Conservation (phyloP, 257 asterid species). For the Solanum appendiculatum region DNA sequence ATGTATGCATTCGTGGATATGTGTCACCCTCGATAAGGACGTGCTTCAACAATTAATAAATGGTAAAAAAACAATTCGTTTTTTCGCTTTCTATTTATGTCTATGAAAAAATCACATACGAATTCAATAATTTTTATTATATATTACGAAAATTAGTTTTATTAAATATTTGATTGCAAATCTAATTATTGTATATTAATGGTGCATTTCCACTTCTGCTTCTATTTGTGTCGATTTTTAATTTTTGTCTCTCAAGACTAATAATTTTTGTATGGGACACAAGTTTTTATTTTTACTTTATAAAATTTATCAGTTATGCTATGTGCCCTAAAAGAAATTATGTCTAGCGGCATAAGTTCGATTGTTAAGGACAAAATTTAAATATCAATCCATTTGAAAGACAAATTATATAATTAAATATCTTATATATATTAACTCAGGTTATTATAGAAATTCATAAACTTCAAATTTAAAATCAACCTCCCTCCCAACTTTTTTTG, state of each 20-base stretch:
- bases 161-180: neutral
- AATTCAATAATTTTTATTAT: neutral
- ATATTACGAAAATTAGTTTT: neutral
- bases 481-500: neutral
- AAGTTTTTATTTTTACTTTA: too few relatives aligned
- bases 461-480: too few relatives aligned
- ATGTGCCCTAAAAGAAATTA: neutral
- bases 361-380: too few relatives aligned
- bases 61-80: neutral
- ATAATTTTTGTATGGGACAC: too few relatives aligned
- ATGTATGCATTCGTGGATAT: neutral
- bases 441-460: too few relatives aligned
- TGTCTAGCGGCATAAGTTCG: neutral
- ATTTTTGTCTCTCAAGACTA: too few relatives aligned
- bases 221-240: neutral
- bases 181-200: neutral
- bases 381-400: neutral
- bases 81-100: neutral
- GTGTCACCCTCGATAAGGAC: neutral
- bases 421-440: neutral
- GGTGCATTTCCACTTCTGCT: accelerated
- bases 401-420: neutral
- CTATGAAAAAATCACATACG: neutral
- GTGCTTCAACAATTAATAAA: neutral
- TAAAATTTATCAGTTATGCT: neutral